phyloP scores from a whole-genome alignment of 345 rosid species.

The Aquilaria malaccensis region DNA sequence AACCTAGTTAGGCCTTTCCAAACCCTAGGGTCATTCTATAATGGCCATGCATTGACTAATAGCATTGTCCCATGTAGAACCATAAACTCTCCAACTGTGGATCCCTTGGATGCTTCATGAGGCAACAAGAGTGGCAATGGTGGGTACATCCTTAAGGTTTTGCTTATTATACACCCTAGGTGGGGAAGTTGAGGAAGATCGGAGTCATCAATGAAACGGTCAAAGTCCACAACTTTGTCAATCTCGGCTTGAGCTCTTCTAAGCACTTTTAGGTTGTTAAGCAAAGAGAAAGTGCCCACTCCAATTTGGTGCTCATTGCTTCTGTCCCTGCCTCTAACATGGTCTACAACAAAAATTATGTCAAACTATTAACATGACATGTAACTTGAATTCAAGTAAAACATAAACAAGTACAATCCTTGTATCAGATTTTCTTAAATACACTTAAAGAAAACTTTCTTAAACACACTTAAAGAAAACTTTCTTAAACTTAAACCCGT shows the following conservation, averaged over 20 bases:
- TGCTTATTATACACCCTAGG: background rate
- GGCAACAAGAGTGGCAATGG: background rate
- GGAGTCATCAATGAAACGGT: background rate
- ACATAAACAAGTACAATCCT: too few species aligned
- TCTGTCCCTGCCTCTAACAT: conserved; percentile 1
- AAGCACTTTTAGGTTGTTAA: background rate
- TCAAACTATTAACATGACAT: background rate
- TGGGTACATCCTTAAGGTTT: conserved; percentile 1
- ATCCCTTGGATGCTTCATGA: background rate
- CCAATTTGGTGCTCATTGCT: background rate
- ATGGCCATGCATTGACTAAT: background rate
- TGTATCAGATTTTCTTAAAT: too few species aligned
- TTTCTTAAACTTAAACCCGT: too few species aligned
- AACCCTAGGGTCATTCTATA: background rate
- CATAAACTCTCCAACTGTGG: background rate
- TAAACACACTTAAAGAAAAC: background rate
- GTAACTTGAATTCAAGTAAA: too few species aligned
- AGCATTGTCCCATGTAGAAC: background rate
- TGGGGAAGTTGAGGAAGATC: background rate
- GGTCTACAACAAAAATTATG: background rate
- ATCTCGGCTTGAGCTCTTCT: background rate
- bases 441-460: background rate
- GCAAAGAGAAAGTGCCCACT: background rate
- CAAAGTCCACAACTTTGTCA: background rate
- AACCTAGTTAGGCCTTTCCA: background rate